A percentile compares a stretch with the other conserved stretches of the same genome.
Evolutionary conservation across 768 basidiomycete species (phyloP).

Genomic region (Pleurotus giganteus): DNA sequence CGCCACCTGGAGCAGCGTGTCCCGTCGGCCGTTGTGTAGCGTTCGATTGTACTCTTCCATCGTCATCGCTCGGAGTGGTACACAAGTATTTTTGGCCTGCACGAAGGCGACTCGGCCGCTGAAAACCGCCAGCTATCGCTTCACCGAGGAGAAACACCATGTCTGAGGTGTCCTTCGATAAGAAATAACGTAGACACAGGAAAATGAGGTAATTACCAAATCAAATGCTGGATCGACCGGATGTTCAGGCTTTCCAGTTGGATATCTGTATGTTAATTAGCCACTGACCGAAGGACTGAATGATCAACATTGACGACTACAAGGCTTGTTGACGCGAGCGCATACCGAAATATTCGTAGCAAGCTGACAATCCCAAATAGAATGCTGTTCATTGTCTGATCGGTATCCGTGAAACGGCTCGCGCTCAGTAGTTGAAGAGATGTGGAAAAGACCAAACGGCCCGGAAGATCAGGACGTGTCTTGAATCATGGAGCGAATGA

Average conservation of each 20-base stretch:
- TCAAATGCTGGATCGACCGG: background rate
- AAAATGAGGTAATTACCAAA: too few species aligned
- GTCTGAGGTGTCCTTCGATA: background rate
- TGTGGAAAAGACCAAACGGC: too few species aligned
- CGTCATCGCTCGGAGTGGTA: background rate
- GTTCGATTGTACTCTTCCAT: background rate
- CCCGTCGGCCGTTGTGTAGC: too few species aligned
- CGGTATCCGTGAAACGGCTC: too few species aligned
- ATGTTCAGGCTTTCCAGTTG: background rate
- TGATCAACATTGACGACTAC: background rate
- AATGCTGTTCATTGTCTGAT: too few species aligned
- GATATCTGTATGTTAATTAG: background rate
- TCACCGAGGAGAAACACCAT: background rate
- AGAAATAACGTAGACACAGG: too few species aligned
- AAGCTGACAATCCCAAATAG: too few species aligned
- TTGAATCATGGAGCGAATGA: too few species aligned
- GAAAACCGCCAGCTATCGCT: background rate
- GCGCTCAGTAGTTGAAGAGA: too few species aligned
- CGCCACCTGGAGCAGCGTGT: too few species aligned
- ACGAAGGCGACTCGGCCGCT: background rate
- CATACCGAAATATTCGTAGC: too few species aligned
- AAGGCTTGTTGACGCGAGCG: background rate
- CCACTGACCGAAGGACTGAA: background rate
- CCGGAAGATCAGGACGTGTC: too few species aligned
- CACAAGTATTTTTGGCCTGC: background rate